Conservation (phyloP, 2,329 filamentous ascomycete genomes). For the Aureobasidium sp. region DNA sequence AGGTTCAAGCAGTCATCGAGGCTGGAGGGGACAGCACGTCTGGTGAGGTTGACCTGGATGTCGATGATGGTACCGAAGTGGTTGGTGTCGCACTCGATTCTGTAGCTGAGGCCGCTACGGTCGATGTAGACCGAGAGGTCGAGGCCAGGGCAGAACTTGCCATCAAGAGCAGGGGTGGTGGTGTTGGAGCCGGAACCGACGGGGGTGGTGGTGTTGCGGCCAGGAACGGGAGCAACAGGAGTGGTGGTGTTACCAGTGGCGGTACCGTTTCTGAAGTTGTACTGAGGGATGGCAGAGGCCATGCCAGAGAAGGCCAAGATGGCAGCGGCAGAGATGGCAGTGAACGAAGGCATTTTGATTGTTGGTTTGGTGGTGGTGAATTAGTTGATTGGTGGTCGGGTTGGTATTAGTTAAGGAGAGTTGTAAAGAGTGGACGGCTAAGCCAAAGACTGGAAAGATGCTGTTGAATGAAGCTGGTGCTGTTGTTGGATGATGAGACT, state of each 20-base stretch:
- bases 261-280: background rate
- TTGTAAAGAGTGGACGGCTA: constrained; percentile 17
- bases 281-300: constrained; percentile 14
- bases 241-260: background rate
- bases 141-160: constrained; percentile 17
- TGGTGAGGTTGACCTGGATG: constrained; percentile 3
- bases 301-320: constrained; percentile 13
- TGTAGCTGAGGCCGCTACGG: background rate
- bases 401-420: constrained; percentile 10
- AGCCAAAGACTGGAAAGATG: constrained; percentile 15
- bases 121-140: constrained; percentile 10
- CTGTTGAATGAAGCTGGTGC: constrained; percentile 12
- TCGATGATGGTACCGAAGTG: constrained; percentile 15
- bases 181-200: background rate
- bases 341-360: constrained; percentile 17
- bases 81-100: constrained; percentile 14
- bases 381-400: constrained; percentile 10
- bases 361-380: constrained; percentile 4
- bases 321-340: constrained; percentile 11
- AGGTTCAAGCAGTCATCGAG: constrained; percentile 16
- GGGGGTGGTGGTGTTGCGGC: background rate
- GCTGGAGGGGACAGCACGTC: constrained; percentile 6
- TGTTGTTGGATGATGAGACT: constrained; percentile 15
- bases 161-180: background rate
- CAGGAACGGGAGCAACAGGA: background rate